These are phyloP conservation scores for Takakia lepidozioides DNA, from an alignment of 225 moss, liverwort and hornwort genomes.

Conservation along the genomic window DNA sequence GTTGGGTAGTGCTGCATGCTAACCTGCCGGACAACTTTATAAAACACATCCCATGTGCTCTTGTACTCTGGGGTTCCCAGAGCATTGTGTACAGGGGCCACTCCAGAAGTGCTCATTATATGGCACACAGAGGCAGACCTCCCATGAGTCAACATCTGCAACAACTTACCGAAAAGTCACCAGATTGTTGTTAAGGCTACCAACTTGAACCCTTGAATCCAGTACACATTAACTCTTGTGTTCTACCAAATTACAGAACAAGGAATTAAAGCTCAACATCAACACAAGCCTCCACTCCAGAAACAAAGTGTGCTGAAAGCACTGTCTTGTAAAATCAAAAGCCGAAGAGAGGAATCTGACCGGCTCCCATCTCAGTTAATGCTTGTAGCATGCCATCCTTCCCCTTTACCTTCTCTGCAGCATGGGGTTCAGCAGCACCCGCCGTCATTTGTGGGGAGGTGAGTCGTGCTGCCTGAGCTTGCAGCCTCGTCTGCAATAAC, in stretches of 20 bases:
- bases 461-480: slow-evolving; percentile 54
- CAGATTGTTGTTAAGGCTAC: slow-evolving; percentile 16
- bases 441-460: slow-evolving; percentile 26
- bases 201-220: neutral
- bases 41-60: slow-evolving; percentile 44
- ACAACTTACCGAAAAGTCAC: no score
- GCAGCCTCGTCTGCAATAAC: slow-evolving; percentile 57
- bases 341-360: no score
- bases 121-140: slow-evolving; percentile 45
- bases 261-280: no score
- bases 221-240: no score
- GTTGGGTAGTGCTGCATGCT: neutral
- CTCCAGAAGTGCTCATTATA: slow-evolving; percentile 21
- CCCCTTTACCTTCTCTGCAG: slow-evolving; percentile 34
- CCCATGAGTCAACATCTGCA: no score
- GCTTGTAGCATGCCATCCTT: no score
- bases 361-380: no score
- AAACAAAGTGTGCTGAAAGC: no score
- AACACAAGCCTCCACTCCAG: no score
- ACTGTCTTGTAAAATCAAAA: no score
- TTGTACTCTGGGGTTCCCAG: slow-evolving; percentile 23
- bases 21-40: slow-evolving; percentile 40
- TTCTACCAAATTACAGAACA: no score
- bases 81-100: slow-evolving; percentile 26
- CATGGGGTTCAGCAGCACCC: slow-evolving; percentile 30